These are phyloP conservation scores for Globisporangium polare DNA, from an alignment of 352 stramenopile species.

Conservation along the genomic window DNA sequence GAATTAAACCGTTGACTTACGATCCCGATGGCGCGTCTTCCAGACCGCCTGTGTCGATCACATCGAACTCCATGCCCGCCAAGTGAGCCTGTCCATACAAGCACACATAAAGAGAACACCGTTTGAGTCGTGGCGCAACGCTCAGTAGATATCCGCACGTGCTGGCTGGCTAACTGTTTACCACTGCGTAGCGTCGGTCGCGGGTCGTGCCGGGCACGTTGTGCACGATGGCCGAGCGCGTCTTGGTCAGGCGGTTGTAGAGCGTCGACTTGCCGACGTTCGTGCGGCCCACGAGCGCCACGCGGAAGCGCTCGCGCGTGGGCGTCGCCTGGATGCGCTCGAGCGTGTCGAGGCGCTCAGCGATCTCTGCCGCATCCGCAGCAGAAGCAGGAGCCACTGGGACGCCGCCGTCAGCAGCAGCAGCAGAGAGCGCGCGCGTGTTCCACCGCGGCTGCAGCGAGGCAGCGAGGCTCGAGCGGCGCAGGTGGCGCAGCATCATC, in stretches of 20 bases:
- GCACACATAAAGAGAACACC: not conserved
- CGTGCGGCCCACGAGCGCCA: slow-evolving; percentile 78
- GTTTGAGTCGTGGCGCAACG: not conserved
- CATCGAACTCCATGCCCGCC: slow-evolving; percentile 71
- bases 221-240: slow-evolving; percentile 74
- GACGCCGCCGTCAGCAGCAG: not conserved
- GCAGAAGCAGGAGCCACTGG: slow-evolving; percentile 3
- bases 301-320: slow-evolving; percentile 51
- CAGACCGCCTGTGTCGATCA: slow-evolving; percentile 80
- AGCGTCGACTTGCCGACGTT: slow-evolving; percentile 87
- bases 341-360: slow-evolving; percentile 31
- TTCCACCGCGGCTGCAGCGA: slow-evolving; percentile 16
- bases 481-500: slow-evolving; percentile 40
- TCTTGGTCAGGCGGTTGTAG: slow-evolving; percentile 82
- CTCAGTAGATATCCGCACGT: not conserved
- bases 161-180: too few species aligned
- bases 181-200: slow-evolving; percentile 63
- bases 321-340: slow-evolving; percentile 30
- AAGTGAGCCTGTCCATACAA: slow-evolving; percentile 31
- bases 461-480: slow-evolving; percentile 20
- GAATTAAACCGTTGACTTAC: slow-evolving; percentile 18
- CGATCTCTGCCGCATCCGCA: slow-evolving; percentile 8
- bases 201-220: slow-evolving; percentile 78
- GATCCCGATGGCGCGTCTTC: slow-evolving; percentile 60
- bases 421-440: slow-evolving; percentile 7